Base-by-base conservation (phyloP, 2,329 filamentous ascomycete species). In the Cladosporium cucumerinum region DNA sequence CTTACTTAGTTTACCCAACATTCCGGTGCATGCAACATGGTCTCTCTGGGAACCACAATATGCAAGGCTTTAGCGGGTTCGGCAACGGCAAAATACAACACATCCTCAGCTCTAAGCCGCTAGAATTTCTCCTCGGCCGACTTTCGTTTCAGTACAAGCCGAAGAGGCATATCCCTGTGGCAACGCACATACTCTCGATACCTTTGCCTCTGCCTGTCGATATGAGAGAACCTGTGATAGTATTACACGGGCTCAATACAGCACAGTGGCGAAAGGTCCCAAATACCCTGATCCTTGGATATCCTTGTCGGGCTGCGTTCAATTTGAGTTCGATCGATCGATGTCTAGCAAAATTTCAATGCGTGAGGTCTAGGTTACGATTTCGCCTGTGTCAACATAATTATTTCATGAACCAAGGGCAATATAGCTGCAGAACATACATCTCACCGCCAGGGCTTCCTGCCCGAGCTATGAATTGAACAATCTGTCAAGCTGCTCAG, bases 41-140 rank as follows among this genome's bases (percentile, higher is more conserved):
- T 62, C 49, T 62, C 48, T 14, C 39, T 30, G 43, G 60, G 60
- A 55, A 52, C 60, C 60, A 62, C 49, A 62, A 62, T 51, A 62
- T 57, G 32, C 32, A 57, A 25, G 48, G 30, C 54, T 34, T 32
- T 57, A 57, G 54, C 54, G 54, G 32, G 39, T 57, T 57, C 51
- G 51, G 51, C 51, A 54, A 54, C 51, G 51, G 51, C 26, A 54
- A 54, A 54, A 54, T 46, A 46, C 51, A 54, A 30, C 51, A 30
- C 51, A 12, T 32, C 16, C 4, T 52, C 25, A 28, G 23, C 25
- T 54, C 51, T 21, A 54, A 46, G 39, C 39, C 39, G 51, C 51
- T 54, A 54, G n/a, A 18, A 54, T 21, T 32, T n/a, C n/a, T 28
- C 51, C 26, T 54, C 51, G 51, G 51, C 51, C 51, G 51, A 54